These are phyloP conservation scores for Zoysia pacifica DNA, from an alignment of 176 grass and related monocot species.

Conservation along the genomic window DNA sequence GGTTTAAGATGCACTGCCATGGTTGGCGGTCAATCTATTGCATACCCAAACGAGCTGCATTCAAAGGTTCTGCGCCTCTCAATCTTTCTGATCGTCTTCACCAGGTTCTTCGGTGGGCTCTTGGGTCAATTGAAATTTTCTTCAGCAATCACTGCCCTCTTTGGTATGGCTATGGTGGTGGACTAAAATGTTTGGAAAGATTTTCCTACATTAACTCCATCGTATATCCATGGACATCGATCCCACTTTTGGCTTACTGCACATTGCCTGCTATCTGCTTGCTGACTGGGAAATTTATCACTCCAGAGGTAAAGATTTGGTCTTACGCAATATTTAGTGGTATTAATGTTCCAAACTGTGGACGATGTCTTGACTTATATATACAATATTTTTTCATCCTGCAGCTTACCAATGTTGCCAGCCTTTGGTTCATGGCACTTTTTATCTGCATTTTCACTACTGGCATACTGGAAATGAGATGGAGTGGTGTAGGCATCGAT, in stretches of 20 bases:
- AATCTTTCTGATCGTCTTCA: conserved; percentile 78
- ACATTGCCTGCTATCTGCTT: conserved; percentile 67
- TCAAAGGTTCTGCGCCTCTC: conserved; percentile 68
- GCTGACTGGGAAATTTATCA: conserved; percentile 66
- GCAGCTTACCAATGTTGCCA: conserved; percentile 71
- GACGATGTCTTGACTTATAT: conserved; percentile 10
- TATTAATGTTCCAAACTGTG: background rate
- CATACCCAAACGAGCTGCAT: conserved; percentile 50
- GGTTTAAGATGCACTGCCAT: conserved; percentile 75
- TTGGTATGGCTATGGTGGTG: conserved; percentile 71
- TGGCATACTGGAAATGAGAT: conserved; percentile 75
- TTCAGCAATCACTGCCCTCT: conserved; percentile 70
- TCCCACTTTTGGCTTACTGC: conserved; percentile 66
- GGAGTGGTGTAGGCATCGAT: conserved; percentile 66
- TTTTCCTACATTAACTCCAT: conserved; percentile 68
- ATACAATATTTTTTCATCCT: background rate
- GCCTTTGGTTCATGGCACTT: conserved; percentile 74
- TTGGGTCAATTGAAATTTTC: conserved; percentile 71
- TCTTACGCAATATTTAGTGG: background rate
- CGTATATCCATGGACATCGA: conserved; percentile 65
- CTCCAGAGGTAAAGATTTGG: conserved; percentile 51
- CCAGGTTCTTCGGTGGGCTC: conserved; percentile 71
- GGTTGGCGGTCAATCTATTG: conserved; percentile 71
- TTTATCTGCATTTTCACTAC: conserved; percentile 76
- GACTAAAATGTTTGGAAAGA: conserved; percentile 58